Base-by-base conservation (phyloP, 352 stramenopile species). In the Pythium aphanidermatum region DNA sequence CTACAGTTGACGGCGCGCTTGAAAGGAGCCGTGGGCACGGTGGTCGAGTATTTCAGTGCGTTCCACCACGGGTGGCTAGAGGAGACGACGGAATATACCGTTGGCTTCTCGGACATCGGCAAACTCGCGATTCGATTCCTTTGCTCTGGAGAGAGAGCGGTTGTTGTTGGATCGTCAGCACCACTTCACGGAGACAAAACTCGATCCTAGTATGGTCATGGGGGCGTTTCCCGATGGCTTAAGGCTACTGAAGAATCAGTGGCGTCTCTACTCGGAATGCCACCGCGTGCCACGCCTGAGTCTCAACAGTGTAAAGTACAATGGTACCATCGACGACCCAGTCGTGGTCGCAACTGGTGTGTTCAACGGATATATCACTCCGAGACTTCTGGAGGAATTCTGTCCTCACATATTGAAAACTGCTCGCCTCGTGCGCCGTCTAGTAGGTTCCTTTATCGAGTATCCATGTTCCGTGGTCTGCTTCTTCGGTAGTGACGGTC, bases 381-480 rank as follows among this genome's bases (percentile, higher is more conserved):
- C 26, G 11, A 24, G 54, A 6, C 49, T 51, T 21, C 45, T 65
- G 10, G 33, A 44, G 20, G 24, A 47, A 20, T 40, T 49, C 34
- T 65, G 52, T 21, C 51, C 57, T 4, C 26, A 30, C 19, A 35
- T 55, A 25, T 11, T 58, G 29, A 21, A 13, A 7, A 25, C 57
- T 13, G 13, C 39, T 2, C 11, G 12, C 12, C 21, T 57, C 21
- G 19, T 34, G 3, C 19, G 45, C 9, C 51, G 25, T 20, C 46
- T 65, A 4, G 14, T 58, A 4, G 57, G 57, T 9, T 29, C 51
- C 10, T 29, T 38, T 39, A 61, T 65, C 37, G 45, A 39, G 25
- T 65, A 65, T 16, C 51, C 57, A 14, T 53, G 51, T 30, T 20
- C 23, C 23, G 24, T 60, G 8, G 44, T 54, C 31, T 57, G 56